Evolutionary conservation across 306 rosid genomes (phyloP), one percentile per base, ranked within the genome.

Genomic region (Pyrus betulifolia): DNA sequence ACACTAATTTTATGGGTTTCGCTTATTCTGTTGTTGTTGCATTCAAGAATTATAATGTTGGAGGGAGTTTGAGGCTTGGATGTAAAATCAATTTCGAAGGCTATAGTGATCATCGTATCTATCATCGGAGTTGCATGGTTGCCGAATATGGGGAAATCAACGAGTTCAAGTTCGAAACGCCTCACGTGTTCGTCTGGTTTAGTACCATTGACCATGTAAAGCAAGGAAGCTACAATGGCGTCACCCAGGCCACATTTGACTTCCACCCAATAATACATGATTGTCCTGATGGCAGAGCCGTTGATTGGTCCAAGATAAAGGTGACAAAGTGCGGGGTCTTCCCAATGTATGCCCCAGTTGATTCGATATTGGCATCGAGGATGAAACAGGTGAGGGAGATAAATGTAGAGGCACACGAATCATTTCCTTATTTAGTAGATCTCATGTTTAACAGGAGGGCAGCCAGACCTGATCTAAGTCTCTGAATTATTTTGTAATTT

Each of bases 161-260:
- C 17, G 58, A 46, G 0, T 10, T 0, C 21, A 17, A 52, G 18
- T 52, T 52, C 17, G 21, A 58, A 3, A 28, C 70, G 6, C 49
- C 42, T 27, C 81, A 77, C 38, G 30, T 77, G 46, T 59, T 57
- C 38, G 2, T 70, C 69, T 77, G 74, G 81, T 77, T 23, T 65
- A 44, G 70, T 40, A 13, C 58, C 58, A 4, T 52, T 52, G 58
- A 52, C 21, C 21, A 52, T 17, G 21, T 17, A 52, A 52, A 17
- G 58, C 21, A 52, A 6, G 21, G 19, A 52, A 52, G 17, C 19
- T 52, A 18, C 58, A 13, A 12, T 52, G 21, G 21, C 2, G 21
- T 15, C 22, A 52, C 21, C 21, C 4, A 12, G 9, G 58, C 58
- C 58, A 12, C 0, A 33, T 6, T 33, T 33, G 38, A 33, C 38